Evolutionary conservation across 768 basidiomycete genomes (phyloP).

Genomic region (Lepiota brunneoincarnata): DNA sequence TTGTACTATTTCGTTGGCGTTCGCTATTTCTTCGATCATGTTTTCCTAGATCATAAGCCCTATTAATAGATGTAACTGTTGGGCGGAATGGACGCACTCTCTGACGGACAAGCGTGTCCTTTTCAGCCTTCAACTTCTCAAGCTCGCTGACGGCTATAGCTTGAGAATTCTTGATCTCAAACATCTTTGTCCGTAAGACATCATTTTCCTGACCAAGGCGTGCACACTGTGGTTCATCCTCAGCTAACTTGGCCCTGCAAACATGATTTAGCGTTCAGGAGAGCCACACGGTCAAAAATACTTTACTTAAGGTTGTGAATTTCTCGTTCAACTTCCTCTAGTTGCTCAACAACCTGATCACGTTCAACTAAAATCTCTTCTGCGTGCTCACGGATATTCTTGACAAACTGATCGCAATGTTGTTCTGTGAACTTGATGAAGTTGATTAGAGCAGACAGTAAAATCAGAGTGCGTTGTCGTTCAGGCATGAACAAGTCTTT

Average conservation of each 20-base stretch:
- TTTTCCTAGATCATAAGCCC: slow-evolving; percentile 42
- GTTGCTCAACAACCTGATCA: slow-evolving; percentile 49
- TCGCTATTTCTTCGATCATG: slow-evolving; percentile 57
- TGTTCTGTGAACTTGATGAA: slow-evolving; percentile 89
- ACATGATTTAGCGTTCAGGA: background rate
- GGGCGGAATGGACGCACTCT: slow-evolving; percentile 41
- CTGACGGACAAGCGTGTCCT: slow-evolving; percentile 56
- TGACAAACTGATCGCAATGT: slow-evolving; percentile 56
- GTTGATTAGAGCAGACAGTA: slow-evolving; percentile 89
- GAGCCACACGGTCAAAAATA: background rate
- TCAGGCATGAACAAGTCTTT: slow-evolving; percentile 75
- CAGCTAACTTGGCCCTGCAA: slow-evolving; percentile 57
- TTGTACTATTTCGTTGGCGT: slow-evolving; percentile 56
- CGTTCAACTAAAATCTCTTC: slow-evolving; percentile 57
- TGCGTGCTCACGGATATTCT: slow-evolving; percentile 59
- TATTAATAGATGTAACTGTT: slow-evolving; percentile 4
- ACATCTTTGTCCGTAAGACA: slow-evolving; percentile 59
- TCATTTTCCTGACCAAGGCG: slow-evolving; percentile 58
- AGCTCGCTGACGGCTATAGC: slow-evolving; percentile 58
- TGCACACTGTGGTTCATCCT: slow-evolving; percentile 69
- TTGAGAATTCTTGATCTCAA: slow-evolving; percentile 68
- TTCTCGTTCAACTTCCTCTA: slow-evolving; percentile 47
- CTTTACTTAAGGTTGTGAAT: slow-evolving; percentile 59
- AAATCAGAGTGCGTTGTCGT: slow-evolving; percentile 65
- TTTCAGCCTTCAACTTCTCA: slow-evolving; percentile 71